phyloP scores from a whole-genome alignment of 805 yeast genomes.

The Teunomyces panamensis region DNA sequence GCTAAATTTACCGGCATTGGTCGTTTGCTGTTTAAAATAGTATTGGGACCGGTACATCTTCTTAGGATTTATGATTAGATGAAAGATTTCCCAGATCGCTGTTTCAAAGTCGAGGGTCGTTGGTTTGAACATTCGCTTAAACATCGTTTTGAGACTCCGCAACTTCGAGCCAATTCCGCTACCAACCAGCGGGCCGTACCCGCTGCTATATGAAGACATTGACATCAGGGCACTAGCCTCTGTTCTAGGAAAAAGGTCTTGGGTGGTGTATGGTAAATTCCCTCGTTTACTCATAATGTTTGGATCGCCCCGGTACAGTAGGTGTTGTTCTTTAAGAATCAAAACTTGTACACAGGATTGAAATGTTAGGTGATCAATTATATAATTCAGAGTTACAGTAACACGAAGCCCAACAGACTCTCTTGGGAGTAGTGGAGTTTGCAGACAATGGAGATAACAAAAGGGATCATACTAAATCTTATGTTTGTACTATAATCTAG shows the following conservation, averaged over 20 bases:
- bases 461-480: too few relatives aligned
- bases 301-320: neutral
- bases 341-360: too few relatives aligned
- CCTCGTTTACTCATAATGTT: slow-evolving; percentile 33
- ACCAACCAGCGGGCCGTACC: neutral
- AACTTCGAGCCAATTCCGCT: slow-evolving; percentile 14
- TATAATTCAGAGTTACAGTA: too few relatives aligned
- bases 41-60: slow-evolving; percentile 79
- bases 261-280: slow-evolving; percentile 41
- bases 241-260: slow-evolving; percentile 38
- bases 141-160: slow-evolving; percentile 28
- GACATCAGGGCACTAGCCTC: slow-evolving; percentile 7
- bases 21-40: slow-evolving; percentile 63
- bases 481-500: too few relatives aligned
- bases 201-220: slow-evolving; percentile 5
- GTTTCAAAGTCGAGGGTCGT: slow-evolving; percentile 88
- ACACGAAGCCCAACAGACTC: too few relatives aligned
- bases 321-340: neutral
- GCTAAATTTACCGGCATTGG: slow-evolving; percentile 46
- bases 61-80: slow-evolving; percentile 70
- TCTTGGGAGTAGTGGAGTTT: too few relatives aligned
- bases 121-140: slow-evolving; percentile 52
- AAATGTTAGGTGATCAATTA: too few relatives aligned
- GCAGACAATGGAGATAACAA: too few relatives aligned
- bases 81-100: slow-evolving; percentile 86